Conservation (phyloP, 331 rosid species). For the Saraca asoca region DNA sequence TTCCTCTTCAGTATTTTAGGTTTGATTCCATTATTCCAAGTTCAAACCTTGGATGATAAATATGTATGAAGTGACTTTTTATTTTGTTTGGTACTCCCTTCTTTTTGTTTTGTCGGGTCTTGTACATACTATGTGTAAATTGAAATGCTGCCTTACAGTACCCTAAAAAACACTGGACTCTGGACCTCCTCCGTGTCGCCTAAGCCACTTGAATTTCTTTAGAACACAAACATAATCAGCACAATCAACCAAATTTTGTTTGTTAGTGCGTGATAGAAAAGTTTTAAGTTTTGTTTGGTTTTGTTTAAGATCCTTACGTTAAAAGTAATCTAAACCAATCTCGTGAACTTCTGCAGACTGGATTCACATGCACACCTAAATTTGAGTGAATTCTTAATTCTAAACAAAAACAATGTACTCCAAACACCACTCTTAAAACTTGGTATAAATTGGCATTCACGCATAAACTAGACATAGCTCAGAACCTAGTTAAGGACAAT, state of each 20-base stretch:
- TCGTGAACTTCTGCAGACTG: slow-evolving; percentile 36
- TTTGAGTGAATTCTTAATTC: slow-evolving; percentile 5
- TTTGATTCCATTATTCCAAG: no score
- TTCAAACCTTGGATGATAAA: no score
- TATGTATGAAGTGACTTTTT: no score
- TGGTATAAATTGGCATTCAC: slow-evolving; percentile 17
- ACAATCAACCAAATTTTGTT: neutral
- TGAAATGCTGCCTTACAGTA: no score
- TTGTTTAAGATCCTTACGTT: slow-evolving; percentile 17
- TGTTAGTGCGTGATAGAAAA: slow-evolving; percentile 15
- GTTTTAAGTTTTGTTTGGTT: slow-evolving; percentile 21
- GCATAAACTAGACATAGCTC: slow-evolving; percentile 1
- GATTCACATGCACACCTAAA: slow-evolving; percentile 47
- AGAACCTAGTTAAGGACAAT: slow-evolving; percentile 18
- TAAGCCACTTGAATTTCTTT: no score
- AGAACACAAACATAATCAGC: no score
- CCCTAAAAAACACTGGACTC: no score
- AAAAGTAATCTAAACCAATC: slow-evolving; percentile 32
- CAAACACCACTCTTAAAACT: slow-evolving; percentile 29
- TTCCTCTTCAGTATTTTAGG: no score
- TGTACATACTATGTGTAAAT: no score
- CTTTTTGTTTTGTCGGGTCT: no score
- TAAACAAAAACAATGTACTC: slow-evolving; percentile 17
- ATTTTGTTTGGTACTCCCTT: no score
- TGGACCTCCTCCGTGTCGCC: no score